These are phyloP conservation scores for Aspergillus nomiae DNA, from an alignment of 2,329 filamentous ascomycete genomes.

Conservation along the genomic window DNA sequence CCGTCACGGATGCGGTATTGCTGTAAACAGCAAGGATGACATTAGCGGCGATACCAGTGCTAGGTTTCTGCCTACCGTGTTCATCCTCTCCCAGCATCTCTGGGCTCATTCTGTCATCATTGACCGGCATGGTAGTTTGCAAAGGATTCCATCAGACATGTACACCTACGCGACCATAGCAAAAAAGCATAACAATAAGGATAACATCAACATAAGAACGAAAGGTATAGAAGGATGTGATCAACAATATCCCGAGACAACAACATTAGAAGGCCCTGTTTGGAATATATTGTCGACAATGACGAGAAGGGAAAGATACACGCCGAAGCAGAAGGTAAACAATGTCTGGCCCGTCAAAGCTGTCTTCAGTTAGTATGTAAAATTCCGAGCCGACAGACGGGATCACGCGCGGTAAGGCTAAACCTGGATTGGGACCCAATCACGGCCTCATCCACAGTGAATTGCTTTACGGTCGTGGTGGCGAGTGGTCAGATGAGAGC, in stretches of 20 bases:
- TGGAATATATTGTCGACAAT: neutral
- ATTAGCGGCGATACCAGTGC: constrained; percentile 23
- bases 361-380: neutral
- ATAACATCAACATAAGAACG: constrained; percentile 2
- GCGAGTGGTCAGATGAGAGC: constrained; percentile 17
- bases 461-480: constrained; percentile 19
- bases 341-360: neutral
- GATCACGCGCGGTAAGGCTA: constrained; percentile 15
- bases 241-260: neutral
- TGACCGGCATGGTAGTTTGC: constrained; percentile 11
- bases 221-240: neutral
- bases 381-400: neutral
- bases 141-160: neutral
- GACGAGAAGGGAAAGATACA: neutral
- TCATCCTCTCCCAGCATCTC: constrained; percentile 18
- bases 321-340: neutral
- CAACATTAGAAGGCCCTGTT: neutral
- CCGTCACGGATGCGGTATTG: constrained; percentile 46
- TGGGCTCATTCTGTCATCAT: constrained; percentile 30
- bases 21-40: constrained; percentile 14
- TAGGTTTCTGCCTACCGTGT: constrained; percentile 22
- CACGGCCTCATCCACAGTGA: constrained; percentile 11
- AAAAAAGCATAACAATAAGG: neutral
- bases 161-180: no score
- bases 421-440: constrained; percentile 16